phyloP scores from a whole-genome alignment of 345 rosid species.

The Populus simonii region DNA sequence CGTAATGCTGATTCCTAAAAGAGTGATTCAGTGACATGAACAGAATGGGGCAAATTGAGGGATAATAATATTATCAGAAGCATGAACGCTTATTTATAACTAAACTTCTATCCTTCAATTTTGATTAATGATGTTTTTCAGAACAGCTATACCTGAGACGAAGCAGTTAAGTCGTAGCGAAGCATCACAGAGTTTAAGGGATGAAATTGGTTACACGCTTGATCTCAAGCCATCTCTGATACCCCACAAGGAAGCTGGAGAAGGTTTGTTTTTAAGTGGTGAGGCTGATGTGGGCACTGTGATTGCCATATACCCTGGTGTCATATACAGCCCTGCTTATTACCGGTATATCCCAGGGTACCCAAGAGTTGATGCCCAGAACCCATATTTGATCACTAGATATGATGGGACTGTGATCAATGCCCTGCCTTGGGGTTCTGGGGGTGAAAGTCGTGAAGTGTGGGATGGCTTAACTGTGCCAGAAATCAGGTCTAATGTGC shows the following conservation, averaged over 20 bases:
- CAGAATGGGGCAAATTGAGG: background rate
- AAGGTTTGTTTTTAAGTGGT: slow-evolving; percentile 71
- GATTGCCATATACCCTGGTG: slow-evolving; percentile 84
- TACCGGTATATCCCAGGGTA: slow-evolving; percentile 80
- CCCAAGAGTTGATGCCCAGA: slow-evolving; percentile 62
- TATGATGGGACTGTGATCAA: slow-evolving; percentile 77
- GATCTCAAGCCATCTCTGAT: slow-evolving; percentile 60
- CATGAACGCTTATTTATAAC: background rate
- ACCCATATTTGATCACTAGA: slow-evolving; percentile 74
- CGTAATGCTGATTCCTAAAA: too few relatives aligned
- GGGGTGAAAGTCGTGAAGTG: slow-evolving; percentile 54
- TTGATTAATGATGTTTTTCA: slow-evolving; percentile 51
- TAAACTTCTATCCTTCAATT: slow-evolving; percentile 13
- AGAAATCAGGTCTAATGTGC: slow-evolving; percentile 27
- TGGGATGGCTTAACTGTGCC: slow-evolving; percentile 51
- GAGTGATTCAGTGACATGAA: too few relatives aligned
- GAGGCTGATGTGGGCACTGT: slow-evolving; percentile 79
- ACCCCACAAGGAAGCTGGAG: slow-evolving; percentile 71
- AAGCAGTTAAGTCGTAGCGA: slow-evolving; percentile 50
- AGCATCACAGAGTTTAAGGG: slow-evolving; percentile 60
- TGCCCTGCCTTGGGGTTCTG: slow-evolving; percentile 83
- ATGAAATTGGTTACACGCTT: slow-evolving; percentile 59
- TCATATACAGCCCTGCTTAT: slow-evolving; percentile 64
- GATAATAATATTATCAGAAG: background rate
- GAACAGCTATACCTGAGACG: slow-evolving; percentile 72